A percentile compares a stretch with the other conserved stretches of the same genome.
Conservation (phyloP, 2,329 filamentous ascomycete species). For the Phialemoniopsis sp. region DNA sequence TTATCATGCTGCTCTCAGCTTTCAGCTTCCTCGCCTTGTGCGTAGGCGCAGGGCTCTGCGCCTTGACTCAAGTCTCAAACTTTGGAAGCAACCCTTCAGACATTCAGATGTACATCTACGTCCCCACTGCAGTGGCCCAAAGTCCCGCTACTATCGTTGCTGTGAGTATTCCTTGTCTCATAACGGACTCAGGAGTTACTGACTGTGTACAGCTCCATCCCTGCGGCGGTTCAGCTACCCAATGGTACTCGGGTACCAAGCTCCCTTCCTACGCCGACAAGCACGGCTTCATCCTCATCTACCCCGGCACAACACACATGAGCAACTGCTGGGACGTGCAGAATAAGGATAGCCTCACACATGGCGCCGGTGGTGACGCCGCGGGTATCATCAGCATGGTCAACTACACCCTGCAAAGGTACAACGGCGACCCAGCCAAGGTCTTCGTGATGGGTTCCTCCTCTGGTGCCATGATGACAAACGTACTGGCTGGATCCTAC, state of each 20-base stretch:
- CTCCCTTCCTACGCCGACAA: constrained; percentile 42
- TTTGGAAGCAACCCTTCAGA: constrained; percentile 35
- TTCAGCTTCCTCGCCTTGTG: too few relatives aligned
- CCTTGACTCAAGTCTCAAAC: constrained; percentile 29
- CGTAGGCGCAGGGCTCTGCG: constrained; percentile 4
- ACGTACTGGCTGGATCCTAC: constrained; percentile 41
- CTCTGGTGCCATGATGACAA: constrained; percentile 48
- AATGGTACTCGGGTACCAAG: constrained; percentile 50
- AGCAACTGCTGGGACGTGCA: constrained; percentile 57
- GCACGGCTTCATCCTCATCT: constrained; percentile 46
- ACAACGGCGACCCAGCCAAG: constrained; percentile 42
- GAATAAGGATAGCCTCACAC: constrained; percentile 42
- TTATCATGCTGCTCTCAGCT: too few relatives aligned
- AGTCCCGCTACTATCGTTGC: constrained; percentile 45
- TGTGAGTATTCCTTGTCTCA: constrained; percentile 13
- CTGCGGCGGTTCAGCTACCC: constrained; percentile 12
- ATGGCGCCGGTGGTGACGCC: constrained; percentile 53
- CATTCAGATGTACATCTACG: constrained; percentile 40
- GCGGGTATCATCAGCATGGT: constrained; percentile 58
- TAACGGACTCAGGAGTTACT: too few relatives aligned
- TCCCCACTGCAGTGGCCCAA: constrained; percentile 24
- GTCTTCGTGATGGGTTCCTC: constrained; percentile 50
- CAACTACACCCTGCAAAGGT: constrained; percentile 45
- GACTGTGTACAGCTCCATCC: constrained; percentile 2
- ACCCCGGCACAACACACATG: constrained; percentile 46